phyloP scores from a whole-genome alignment of 2,329 filamentous ascomycete genomes.

The Bimuria novae-zelandiae region DNA sequence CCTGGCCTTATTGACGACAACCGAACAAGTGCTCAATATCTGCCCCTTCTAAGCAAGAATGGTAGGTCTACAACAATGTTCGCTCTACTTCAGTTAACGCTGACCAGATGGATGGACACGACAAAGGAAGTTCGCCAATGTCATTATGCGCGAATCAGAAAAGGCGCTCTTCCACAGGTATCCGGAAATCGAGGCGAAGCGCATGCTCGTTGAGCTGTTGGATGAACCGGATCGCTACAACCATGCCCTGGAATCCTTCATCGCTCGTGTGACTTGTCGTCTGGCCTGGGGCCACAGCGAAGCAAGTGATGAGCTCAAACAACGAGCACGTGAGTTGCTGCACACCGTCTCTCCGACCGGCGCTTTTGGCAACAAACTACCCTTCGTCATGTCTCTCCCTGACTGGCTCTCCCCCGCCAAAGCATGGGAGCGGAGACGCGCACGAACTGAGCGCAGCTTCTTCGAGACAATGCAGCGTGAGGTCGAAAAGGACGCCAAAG shows the following conservation, averaged over 20 bases:
- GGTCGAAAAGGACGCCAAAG: slow-evolving; percentile 42
- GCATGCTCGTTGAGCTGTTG: slow-evolving; percentile 51
- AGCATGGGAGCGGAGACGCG: slow-evolving; percentile 51
- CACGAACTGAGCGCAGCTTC: slow-evolving; percentile 50
- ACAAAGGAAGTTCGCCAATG: slow-evolving; percentile 52
- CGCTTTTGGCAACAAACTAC: slow-evolving; percentile 52
- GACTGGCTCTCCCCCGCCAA: slow-evolving; percentile 50
- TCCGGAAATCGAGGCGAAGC: slow-evolving; percentile 34
- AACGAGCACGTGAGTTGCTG: slow-evolving; percentile 52
- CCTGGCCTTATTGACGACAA: slow-evolving; percentile 52
- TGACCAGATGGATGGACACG: slow-evolving; percentile 47
- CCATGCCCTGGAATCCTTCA: slow-evolving; percentile 51
- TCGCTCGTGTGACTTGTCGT: slow-evolving; percentile 53
- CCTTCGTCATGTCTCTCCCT: slow-evolving; percentile 52
- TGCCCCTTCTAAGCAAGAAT: slow-evolving; percentile 52
- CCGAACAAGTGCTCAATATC: slow-evolving; percentile 51
- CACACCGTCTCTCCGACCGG: slow-evolving; percentile 53
- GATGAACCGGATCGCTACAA: slow-evolving; percentile 51
- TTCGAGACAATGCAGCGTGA: slow-evolving; percentile 52
- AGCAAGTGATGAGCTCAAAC: slow-evolving; percentile 53
- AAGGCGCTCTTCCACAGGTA: slow-evolving; percentile 47
- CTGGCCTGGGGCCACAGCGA: slow-evolving; percentile 53
- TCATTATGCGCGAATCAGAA: slow-evolving; percentile 52
- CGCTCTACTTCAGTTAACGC: background rate
- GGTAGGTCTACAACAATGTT: slow-evolving; percentile 31